phyloP scores from a whole-genome alignment of 2,329 filamentous ascomycete species.

The Tolypocladium cylindrosporum region DNA sequence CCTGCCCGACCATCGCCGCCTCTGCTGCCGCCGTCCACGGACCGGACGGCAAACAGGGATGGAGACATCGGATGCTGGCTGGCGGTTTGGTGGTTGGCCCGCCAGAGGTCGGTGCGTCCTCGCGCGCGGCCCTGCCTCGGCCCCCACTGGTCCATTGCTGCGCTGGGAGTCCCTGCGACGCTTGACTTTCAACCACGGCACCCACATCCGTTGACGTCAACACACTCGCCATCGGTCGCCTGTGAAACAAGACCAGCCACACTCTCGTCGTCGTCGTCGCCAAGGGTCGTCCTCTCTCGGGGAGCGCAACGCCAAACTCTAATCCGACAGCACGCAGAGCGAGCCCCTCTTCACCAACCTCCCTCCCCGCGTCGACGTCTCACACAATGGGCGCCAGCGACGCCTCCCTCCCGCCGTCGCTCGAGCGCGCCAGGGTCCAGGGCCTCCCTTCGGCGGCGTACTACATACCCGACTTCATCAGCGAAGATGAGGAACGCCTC shows the following conservation, averaged over 20 bases:
- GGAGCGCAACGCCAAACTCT: neutral
- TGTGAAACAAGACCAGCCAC: neutral
- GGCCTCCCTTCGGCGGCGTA: conserved; percentile 57
- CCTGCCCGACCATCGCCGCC: neutral
- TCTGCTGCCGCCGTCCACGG: neutral
- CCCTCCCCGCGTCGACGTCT: neutral
- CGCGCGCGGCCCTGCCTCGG: neutral
- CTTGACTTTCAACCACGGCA: neutral
- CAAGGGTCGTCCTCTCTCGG: neutral
- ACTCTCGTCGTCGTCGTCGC: neutral
- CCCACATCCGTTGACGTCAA: neutral
- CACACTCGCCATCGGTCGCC: neutral
- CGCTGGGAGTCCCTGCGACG: neutral
- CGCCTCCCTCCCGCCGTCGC: conserved; percentile 31
- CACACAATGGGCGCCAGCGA: neutral
- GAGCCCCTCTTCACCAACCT: neutral
- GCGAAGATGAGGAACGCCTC: conserved; percentile 56
- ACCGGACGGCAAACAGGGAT: neutral
- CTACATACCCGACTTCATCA: conserved; percentile 83
- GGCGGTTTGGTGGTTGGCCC: neutral
- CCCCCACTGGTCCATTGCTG: neutral
- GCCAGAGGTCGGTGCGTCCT: neutral
- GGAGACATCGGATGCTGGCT: neutral
- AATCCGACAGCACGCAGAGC: neutral
- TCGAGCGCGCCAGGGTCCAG: conserved; percentile 42